Percentiles rank a stretch among this genome's conserved stretches.
These are phyloP conservation scores for Grosmannia penicillata DNA, from an alignment of 2,329 filamentous ascomycete genomes.

Conservation along the genomic window DNA sequence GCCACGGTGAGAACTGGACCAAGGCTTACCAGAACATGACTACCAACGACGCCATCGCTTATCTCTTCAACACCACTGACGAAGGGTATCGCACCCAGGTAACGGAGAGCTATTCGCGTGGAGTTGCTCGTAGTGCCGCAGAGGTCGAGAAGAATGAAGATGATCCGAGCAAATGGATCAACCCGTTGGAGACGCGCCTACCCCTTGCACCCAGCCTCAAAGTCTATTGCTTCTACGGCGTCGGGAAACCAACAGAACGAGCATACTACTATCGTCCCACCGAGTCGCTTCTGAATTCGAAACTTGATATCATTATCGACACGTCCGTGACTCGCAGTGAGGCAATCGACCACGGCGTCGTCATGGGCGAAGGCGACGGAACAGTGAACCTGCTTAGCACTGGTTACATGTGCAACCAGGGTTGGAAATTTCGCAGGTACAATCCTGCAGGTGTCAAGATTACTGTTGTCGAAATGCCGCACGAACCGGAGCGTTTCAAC, in stretches of 20 bases:
- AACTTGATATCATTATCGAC: constrained; percentile 61
- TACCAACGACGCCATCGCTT: constrained; percentile 59
- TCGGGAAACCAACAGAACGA: constrained; percentile 86
- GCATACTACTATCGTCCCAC: constrained; percentile 74
- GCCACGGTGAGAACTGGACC: constrained; percentile 46
- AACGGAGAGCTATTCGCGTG: constrained; percentile 66
- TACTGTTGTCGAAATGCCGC: constrained; percentile 87
- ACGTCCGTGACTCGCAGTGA: constrained; percentile 43
- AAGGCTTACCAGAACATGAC: constrained; percentile 64
- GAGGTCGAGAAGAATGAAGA: constrained; percentile 73
- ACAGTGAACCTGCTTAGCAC: constrained; percentile 86
- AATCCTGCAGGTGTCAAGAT: constrained; percentile 75
- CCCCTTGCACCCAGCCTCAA: constrained; percentile 81
- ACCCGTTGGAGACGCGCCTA: constrained; percentile 77
- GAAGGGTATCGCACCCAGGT: constrained; percentile 73
- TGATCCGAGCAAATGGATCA: constrained; percentile 78
- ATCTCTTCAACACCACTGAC: constrained; percentile 65
- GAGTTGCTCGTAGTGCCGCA: constrained; percentile 62
- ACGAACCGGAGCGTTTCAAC: constrained; percentile 86
- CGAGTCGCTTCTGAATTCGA: constrained; percentile 49
- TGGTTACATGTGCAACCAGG: constrained; percentile 94
- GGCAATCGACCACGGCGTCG: constrained; percentile 67
- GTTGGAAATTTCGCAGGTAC: constrained; percentile 87
- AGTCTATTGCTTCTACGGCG: constrained; percentile 93
- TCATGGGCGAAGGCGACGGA: constrained; percentile 90